phyloP scores from a whole-genome alignment of 352 stramenopile species.

The Phytopythium delawarense region DNA sequence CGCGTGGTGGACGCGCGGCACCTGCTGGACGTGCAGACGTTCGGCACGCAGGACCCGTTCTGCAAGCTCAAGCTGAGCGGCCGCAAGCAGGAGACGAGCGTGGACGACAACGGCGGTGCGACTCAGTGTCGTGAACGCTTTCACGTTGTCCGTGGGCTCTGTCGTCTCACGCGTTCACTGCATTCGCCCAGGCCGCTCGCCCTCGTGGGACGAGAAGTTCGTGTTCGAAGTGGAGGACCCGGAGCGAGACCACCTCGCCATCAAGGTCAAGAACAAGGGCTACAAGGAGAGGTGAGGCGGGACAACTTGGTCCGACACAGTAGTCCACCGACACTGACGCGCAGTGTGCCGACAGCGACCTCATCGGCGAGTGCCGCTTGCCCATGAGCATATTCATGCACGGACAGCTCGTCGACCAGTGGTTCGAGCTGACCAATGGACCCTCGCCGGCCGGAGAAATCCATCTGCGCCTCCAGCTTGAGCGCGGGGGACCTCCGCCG shows the following conservation, averaged over 20 bases:
- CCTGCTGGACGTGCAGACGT: constrained; percentile 81
- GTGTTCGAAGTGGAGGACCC: constrained; percentile 63
- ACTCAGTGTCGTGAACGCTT: neutral
- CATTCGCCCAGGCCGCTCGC: constrained; percentile 39
- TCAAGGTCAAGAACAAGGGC: constrained; percentile 85
- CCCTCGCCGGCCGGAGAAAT: constrained; percentile 64
- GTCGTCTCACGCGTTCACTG: neutral
- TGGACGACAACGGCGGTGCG: constrained; percentile 78
- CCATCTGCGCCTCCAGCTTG: constrained; percentile 69
- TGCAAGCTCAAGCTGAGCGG: constrained; percentile 63
- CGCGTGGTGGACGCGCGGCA: constrained; percentile 70
- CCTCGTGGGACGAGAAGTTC: constrained; percentile 82
- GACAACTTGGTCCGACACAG: too few relatives aligned
- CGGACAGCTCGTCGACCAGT: constrained; percentile 68
- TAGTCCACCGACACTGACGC: neutral
- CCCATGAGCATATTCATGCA: constrained; percentile 70
- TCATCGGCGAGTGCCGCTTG: constrained; percentile 69
- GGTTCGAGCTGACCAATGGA: constrained; percentile 74
- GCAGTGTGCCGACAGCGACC: constrained; percentile 20
- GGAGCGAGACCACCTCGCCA: constrained; percentile 60
- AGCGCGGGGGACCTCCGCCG: neutral
- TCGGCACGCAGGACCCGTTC: constrained; percentile 81
- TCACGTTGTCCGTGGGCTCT: neutral
- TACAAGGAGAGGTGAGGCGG: constrained; percentile 42
- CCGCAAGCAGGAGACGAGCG: constrained; percentile 62